These are phyloP conservation scores for Priceomyces carsonii DNA, from an alignment of 805 yeast genomes.

Conservation along the genomic window DNA sequence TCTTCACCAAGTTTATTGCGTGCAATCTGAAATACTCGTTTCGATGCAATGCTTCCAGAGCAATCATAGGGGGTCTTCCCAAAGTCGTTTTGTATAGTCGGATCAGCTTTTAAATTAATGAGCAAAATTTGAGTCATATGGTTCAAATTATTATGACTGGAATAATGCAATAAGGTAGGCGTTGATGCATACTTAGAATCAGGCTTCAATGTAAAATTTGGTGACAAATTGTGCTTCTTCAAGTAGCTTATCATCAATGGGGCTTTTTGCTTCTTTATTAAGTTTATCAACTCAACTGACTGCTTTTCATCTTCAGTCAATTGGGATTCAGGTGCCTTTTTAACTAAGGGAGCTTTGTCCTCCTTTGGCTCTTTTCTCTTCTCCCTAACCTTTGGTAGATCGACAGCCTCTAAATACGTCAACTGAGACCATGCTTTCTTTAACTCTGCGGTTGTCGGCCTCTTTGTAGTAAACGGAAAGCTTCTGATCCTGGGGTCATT, in stretches of 20 bases:
- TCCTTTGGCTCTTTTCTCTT: slow-evolving; percentile 22
- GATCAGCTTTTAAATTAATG: slow-evolving; percentile 68
- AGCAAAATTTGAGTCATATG: slow-evolving; percentile 69
- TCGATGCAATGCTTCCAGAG: slow-evolving; percentile 46
- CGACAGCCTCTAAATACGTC: slow-evolving; percentile 55
- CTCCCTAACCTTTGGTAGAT: slow-evolving; percentile 53
- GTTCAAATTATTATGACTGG: slow-evolving; percentile 63
- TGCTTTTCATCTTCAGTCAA: slow-evolving; percentile 39
- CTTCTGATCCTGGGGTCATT: slow-evolving; percentile 63
- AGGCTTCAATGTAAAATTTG: slow-evolving; percentile 60
- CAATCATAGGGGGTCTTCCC: slow-evolving; percentile 75
- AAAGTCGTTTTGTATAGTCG: slow-evolving; percentile 50
- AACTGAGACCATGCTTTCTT: slow-evolving; percentile 83
- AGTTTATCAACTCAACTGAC: slow-evolving; percentile 56
- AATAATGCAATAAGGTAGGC: slow-evolving; percentile 81
- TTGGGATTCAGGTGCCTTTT: slow-evolving; percentile 10
- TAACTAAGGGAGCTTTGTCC: slow-evolving; percentile 16
- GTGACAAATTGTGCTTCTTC: slow-evolving; percentile 53
- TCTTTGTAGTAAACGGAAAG: slow-evolving; percentile 86
- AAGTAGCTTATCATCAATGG: slow-evolving; percentile 69
- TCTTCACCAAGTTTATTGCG: slow-evolving; percentile 69
- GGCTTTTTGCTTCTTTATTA: slow-evolving; percentile 72
- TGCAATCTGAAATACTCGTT: slow-evolving; percentile 64
- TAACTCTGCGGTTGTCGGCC: slow-evolving; percentile 82
- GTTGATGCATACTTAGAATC: slow-evolving; percentile 46